Evolutionary conservation across 805 yeast genomes (phyloP).

Genomic region (Alloascoidea africana): DNA sequence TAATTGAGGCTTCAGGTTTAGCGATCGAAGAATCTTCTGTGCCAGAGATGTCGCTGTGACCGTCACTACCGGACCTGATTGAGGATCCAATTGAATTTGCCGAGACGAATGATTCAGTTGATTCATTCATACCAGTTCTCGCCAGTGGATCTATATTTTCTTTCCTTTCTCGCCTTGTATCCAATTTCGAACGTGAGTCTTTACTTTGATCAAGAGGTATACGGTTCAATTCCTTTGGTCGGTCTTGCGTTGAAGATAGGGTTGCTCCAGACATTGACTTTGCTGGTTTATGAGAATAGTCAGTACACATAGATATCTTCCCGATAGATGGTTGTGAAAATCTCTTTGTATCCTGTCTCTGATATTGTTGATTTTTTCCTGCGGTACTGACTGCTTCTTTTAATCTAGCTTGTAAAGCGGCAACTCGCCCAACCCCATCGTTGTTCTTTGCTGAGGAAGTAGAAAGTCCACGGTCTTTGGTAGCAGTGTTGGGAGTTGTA

Average conservation of each 20-base stretch:
- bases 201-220: no score
- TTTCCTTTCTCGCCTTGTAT: no score
- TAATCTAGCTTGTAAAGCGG: constrained; percentile 12
- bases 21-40: no score
- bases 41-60: no score
- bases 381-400: constrained; percentile 14
- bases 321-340: background rate
- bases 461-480: background rate
- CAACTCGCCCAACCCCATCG: constrained; percentile 4
- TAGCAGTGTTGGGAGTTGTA: background rate
- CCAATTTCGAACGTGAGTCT: no score
- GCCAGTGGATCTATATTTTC: no score
- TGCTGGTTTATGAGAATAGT: no score
- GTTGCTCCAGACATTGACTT: no score
- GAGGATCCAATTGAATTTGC: background rate
- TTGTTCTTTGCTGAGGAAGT: constrained; percentile 1
- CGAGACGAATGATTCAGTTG: background rate
- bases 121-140: background rate
- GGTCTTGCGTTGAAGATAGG: no score
- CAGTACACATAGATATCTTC: no score
- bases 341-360: background rate
- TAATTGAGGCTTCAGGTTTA: no score
- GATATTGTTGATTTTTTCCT: background rate
- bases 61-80: background rate
- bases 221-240: no score